Evolutionary conservation across 1,284 basidiomycete species (phyloP).

Genomic region (Cryptococcus neoformans): DNA sequence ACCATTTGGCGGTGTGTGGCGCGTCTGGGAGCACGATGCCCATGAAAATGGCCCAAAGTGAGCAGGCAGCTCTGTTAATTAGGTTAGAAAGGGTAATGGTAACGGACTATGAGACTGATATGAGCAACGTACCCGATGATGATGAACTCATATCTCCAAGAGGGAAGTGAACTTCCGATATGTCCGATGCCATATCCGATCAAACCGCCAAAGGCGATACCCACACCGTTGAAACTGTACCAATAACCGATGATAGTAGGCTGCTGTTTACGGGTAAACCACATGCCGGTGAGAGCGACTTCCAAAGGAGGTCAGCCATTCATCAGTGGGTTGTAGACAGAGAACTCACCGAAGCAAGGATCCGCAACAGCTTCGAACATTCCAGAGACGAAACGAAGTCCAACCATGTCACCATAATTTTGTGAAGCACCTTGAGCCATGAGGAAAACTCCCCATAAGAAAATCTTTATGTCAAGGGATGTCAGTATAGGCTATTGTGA

Average conservation of each 20-base stretch:
- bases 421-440: slow-evolving; percentile 50
- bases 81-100: not conserved
- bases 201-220: slow-evolving; percentile 31
- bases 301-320: not conserved
- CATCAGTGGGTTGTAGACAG: not conserved
- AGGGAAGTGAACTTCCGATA: slow-evolving; percentile 32
- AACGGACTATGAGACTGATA: not conserved
- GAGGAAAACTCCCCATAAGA: slow-evolving; percentile 52
- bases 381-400: slow-evolving; percentile 50
- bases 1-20: slow-evolving; percentile 30
- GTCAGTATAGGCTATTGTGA: not conserved
- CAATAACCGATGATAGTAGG: slow-evolving; percentile 37
- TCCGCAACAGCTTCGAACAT: slow-evolving; percentile 48
- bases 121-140: slow-evolving; percentile 28
- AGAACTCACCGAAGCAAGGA: slow-evolving; percentile 27
- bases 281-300: slow-evolving; percentile 33
- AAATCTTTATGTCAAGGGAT: slow-evolving; percentile 31
- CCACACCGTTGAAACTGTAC: slow-evolving; percentile 38
- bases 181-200: slow-evolving; percentile 40
- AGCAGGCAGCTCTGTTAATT: slow-evolving; percentile 21
- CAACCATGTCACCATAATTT: slow-evolving; percentile 47
- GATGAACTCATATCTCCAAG: slow-evolving; percentile 47
- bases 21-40: slow-evolving; percentile 35
- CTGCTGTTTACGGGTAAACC: slow-evolving; percentile 40
- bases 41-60: slow-evolving; percentile 35